These are phyloP conservation scores for Helotiales sp. DNA, from an alignment of 2,329 filamentous ascomycete genomes.

Conservation along the genomic window DNA sequence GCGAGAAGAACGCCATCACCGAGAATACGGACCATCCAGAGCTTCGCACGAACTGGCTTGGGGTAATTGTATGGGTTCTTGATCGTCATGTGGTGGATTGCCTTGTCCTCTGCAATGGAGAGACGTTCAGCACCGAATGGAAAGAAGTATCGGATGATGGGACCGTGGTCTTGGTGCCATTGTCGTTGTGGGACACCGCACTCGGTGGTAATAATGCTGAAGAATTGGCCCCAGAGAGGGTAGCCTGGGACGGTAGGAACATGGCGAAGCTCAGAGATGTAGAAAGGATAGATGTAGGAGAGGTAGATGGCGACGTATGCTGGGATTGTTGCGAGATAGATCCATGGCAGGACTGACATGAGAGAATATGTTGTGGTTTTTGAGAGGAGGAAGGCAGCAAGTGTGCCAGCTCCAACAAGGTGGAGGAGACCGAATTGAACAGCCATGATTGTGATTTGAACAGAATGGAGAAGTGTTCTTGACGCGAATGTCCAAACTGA, in stretches of 20 bases:
- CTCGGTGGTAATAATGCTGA: slow-evolving; percentile 42
- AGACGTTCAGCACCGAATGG: slow-evolving; percentile 46
- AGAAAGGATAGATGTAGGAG: slow-evolving; percentile 42
- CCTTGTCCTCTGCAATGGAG: slow-evolving; percentile 44
- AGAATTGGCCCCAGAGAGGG: slow-evolving; percentile 45
- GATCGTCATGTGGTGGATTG: slow-evolving; percentile 45
- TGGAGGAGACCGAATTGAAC: slow-evolving; percentile 13
- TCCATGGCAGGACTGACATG: slow-evolving; percentile 12
- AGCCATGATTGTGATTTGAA: slow-evolving; percentile 6
- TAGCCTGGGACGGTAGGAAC: slow-evolving; percentile 43
- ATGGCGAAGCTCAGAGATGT: slow-evolving; percentile 43
- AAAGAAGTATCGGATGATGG: slow-evolving; percentile 47
- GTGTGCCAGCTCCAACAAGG: slow-evolving; percentile 11
- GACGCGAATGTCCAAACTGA: not conserved
- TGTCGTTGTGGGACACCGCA: slow-evolving; percentile 42
- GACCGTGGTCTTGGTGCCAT: slow-evolving; percentile 43
- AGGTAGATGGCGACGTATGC: slow-evolving; percentile 37
- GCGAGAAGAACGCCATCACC: slow-evolving; percentile 75
- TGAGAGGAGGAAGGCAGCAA: slow-evolving; percentile 19
- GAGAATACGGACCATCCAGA: slow-evolving; percentile 61
- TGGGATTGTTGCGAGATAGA: slow-evolving; percentile 25
- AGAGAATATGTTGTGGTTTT: slow-evolving; percentile 20
- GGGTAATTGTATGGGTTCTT: slow-evolving; percentile 65
- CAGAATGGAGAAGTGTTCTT: not conserved
- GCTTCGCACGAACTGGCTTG: slow-evolving; percentile 57